A percentile compares a stretch with the other conserved stretches of the same genome.
phyloP scores from a whole-genome alignment of 2,329 filamentous ascomycete species.

The Malbranchea cinnamomea region DNA sequence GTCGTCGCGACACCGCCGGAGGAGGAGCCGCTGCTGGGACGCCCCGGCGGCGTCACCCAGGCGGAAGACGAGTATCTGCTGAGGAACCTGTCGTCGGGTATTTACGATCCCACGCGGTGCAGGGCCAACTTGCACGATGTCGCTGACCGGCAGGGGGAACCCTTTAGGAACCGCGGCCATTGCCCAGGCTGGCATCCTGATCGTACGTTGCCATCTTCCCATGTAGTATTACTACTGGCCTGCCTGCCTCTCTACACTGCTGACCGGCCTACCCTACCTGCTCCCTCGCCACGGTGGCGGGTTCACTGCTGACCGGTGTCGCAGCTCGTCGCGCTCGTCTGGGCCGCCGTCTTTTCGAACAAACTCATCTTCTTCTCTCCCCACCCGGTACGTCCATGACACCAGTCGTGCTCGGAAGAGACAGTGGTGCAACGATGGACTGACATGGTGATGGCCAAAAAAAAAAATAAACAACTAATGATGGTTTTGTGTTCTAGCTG shows the following conservation, averaged over 20 bases:
- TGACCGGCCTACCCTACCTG: neutral
- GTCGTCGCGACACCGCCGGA: constrained; percentile 9
- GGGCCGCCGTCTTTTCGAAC: constrained; percentile 58
- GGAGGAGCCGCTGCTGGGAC: constrained; percentile 58
- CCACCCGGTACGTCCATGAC: constrained; percentile 52
- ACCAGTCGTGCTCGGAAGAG: constrained; percentile 1
- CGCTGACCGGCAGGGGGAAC: neutral
- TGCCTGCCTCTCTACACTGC: too few relatives aligned
- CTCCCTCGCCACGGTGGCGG: neutral
- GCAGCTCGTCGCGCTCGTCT: constrained; percentile 57
- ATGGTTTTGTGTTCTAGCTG: too few relatives aligned
- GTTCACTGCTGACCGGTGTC: neutral
- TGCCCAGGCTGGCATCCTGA: constrained; percentile 62
- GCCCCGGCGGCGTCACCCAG: constrained; percentile 60
- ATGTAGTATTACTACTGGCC: too few relatives aligned
- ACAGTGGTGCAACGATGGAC: constrained; percentile 2
- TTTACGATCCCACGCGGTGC: too few relatives aligned
- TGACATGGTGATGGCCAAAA: too few relatives aligned
- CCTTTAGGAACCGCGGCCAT: constrained; percentile 60
- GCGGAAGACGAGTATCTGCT: constrained; percentile 46
- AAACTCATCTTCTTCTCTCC: constrained; percentile 70
- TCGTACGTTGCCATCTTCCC: constrained; percentile 33
- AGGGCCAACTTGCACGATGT: constrained; percentile 11
- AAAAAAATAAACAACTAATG: too few relatives aligned
- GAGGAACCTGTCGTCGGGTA: constrained; percentile 63